These are phyloP conservation scores for Fraxinus excelsior DNA, from an alignment of 257 asterid genomes.

Conservation along the genomic window DNA sequence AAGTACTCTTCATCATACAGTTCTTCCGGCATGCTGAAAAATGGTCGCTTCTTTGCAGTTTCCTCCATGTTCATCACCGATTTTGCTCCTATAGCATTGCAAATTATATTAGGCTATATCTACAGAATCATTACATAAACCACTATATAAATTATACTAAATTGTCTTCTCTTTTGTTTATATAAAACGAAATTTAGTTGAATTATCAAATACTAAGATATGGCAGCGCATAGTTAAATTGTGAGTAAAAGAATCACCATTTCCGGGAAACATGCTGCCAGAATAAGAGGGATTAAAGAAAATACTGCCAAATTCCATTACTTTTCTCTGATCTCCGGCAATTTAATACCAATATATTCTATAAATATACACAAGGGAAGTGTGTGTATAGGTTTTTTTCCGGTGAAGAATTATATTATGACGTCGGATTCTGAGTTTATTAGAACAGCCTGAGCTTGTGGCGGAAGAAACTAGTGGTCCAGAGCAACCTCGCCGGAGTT, in stretches of 20 bases:
- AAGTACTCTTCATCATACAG: conserved; percentile 82
- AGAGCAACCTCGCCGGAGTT: conserved; percentile 88
- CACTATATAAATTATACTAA: not conserved
- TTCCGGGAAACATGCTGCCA: conserved; percentile 73
- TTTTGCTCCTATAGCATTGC: conserved; percentile 46
- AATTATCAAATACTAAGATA: no score
- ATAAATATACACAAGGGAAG: conserved; percentile 9
- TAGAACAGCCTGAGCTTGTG: conserved; percentile 94
- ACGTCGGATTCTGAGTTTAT: conserved; percentile 10
- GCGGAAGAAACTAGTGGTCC: conserved; percentile 99
- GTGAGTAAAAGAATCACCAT: conserved; percentile 38
- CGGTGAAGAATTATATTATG: conserved; percentile 29
- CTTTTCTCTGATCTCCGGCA: conserved; percentile 38
- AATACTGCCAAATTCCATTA: conserved; percentile 77
- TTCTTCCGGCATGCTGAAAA: conserved; percentile 74
- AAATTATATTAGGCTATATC: not conserved
- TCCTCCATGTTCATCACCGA: conserved; percentile 71
- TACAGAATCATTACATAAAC: not conserved
- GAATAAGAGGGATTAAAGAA: conserved; percentile 71
- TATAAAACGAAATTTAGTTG: not conserved
- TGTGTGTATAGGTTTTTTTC: conserved; percentile 30
- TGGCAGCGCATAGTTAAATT: not conserved
- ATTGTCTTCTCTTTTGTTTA: no score
- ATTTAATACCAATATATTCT: conserved; percentile 24
- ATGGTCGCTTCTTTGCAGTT: conserved; percentile 64